Base-by-base conservation (phyloP, 2,329 filamentous ascomycete species). In the Colletotrichum sp. region DNA sequence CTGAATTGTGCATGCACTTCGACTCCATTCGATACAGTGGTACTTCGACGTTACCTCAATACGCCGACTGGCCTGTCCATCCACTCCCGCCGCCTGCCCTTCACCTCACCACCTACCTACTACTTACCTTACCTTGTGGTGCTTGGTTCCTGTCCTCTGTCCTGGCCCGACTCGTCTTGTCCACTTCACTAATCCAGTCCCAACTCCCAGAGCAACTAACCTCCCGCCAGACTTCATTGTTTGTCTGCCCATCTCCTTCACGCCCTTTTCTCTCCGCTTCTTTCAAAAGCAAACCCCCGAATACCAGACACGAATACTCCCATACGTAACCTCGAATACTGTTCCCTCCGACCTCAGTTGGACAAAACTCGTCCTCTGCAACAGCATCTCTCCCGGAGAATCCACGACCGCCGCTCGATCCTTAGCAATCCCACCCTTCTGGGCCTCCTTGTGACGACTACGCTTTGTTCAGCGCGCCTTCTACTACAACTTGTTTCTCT, bases 11-110 rank as follows among this genome's bases (percentile, higher is more conserved):
- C 72, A 75, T 39, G 28, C 28, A 65, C 59, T 68, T 44, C 21
- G 15, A 69, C 30, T 30, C 30, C 72, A 49, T 13, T 26, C n/a
- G 8, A 30, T 21, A 24, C 15, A 28, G 18, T 8, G 28, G 69
- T 72, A 75, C 72, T 24, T 67, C 13, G 28, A 39, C 44, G 28
- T 36, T 65, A 72, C 72, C 62, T 65, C 28, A 44, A 30, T 36
- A 59, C 44, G 49, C n/a, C 67, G 65, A 68, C 34, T 44, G 65
- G 44, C 28, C 64, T 28, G 24, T 60, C 71, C 36, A 69, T 65
- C 60, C 69, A 66, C 66, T 71, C 71, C 57, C 44, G 32, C 71
- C 60, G 67, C 55, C 71, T 71, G 71, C 67, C 71, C 26, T 74
- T 74, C 60, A 67, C 69, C 63, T 75, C 69, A 72, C 69, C 72